Base-by-base conservation (phyloP, 768 basidiomycete species). In the Ramaria rubella region DNA sequence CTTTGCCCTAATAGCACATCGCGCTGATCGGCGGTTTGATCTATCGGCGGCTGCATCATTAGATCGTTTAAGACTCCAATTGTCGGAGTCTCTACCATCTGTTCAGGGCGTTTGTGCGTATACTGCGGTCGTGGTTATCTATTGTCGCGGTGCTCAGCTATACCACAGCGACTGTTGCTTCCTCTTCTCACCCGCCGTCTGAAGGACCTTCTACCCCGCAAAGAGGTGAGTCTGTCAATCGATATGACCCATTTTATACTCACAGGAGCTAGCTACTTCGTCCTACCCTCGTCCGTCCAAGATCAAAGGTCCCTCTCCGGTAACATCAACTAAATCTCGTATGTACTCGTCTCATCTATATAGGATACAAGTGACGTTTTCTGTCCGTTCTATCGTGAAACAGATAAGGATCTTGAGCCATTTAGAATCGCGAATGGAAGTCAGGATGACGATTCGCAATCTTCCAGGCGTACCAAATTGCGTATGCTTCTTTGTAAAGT, bases 21-120 rank as follows among this genome's bases (percentile, higher is more conserved):
- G 43, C 60, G 60, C 59, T 67, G 62, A 42, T 69, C 68, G 3
- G 65, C 71, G 54, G 59, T 66, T 43, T 77, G 78, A 45, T 72
- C 70, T 49, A 72, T 75, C 77, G 19, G 75, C 75, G 49, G 78
- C 80, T 8, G 64, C 68, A 38, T 72, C 76, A 49, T 79, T 76
- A 59, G 74, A 81, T 61, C 66, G 63, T 49, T 65, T 82, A 34
- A 75, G 78, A 38, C 74, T 75, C 57, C 74, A 77, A 26, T 75
- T 82, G 21, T 63, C 60, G 50, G 68, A 67, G 58, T 70, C 73
- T 23, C 68, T 68, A 55, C 63, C 71, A 42, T 55, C 54, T 19
- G 30, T 17, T n/a, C 24, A 27, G 24, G 30, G 15, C 26, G 49
- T n/a, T 29, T 50, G 49, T 50, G 49, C 24, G 49, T 50, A 19